Conservation (phyloP, 345 rosid species). For the Aquilaria yunnanensis region DNA sequence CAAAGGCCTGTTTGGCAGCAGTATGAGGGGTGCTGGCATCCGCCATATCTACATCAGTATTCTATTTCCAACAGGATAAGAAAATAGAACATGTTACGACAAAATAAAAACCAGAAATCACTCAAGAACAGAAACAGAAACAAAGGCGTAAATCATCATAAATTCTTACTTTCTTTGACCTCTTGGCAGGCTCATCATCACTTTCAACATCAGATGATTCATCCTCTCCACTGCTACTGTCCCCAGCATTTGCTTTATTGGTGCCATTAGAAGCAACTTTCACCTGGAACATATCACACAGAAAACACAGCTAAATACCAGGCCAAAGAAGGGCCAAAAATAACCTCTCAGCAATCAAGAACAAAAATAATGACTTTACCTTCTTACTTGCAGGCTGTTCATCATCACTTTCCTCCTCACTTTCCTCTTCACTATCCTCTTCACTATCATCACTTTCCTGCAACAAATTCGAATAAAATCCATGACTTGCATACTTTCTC, state of each 20-base stretch:
- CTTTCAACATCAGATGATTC: slow-evolving; percentile 34
- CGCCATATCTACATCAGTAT: slow-evolving; percentile 53
- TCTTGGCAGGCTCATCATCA: slow-evolving; percentile 42
- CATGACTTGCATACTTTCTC: no score
- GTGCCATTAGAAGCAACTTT: slow-evolving; percentile 17
- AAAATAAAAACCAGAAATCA: slow-evolving; percentile 4
- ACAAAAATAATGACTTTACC: slow-evolving; percentile 14
- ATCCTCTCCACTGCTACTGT: slow-evolving; percentile 51
- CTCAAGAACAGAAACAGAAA: slow-evolving; percentile 1
- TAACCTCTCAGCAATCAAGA: not conserved
- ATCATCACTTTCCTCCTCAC: slow-evolving; percentile 44
- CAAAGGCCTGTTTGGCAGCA: slow-evolving; percentile 18
- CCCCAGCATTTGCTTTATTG: slow-evolving; percentile 29
- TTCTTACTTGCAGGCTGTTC: slow-evolving; percentile 43
- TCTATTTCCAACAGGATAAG: slow-evolving; percentile 20
- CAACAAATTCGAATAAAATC: not conserved
- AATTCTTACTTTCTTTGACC: slow-evolving; percentile 38
- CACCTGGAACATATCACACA: slow-evolving; percentile 10
- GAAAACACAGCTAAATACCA: not conserved
- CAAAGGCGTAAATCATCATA: no score
- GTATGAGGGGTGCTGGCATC: slow-evolving; percentile 36
- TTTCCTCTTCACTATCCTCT: slow-evolving; percentile 32
- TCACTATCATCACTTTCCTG: slow-evolving; percentile 28
- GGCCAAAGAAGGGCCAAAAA: not conserved
- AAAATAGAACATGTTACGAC: not conserved